A percentile compares a stretch with the other conserved stretches of the same genome.
Conservation (phyloP, 1,139 yeast genomes). For the Saccharomyces hybrid region DNA sequence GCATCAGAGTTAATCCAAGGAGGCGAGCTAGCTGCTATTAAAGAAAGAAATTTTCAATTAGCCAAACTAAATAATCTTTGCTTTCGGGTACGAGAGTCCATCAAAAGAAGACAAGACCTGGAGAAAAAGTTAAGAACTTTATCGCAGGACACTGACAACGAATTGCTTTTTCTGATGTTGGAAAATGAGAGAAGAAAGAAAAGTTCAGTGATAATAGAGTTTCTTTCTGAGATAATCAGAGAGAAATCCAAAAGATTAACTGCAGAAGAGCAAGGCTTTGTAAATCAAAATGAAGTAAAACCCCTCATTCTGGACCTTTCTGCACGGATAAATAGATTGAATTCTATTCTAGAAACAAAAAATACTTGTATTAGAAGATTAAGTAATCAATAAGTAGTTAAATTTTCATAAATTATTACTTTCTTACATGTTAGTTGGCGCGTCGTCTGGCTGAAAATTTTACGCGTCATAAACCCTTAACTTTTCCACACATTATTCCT, state of each 20-base stretch:
- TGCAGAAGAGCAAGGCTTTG: not conserved
- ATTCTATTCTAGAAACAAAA: not conserved
- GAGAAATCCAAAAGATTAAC: not conserved
- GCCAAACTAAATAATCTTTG: not conserved
- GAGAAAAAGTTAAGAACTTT: not conserved
- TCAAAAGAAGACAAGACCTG: not conserved
- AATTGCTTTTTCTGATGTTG: not conserved
- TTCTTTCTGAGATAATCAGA: not conserved
- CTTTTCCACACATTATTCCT: not conserved
- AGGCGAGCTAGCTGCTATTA: not conserved
- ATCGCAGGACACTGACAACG: not conserved
- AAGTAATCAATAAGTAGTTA: not conserved
- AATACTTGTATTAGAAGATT: not conserved
- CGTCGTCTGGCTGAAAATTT: not conserved
- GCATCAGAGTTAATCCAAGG: not conserved
- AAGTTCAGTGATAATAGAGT: not conserved
- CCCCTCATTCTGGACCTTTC: not conserved
- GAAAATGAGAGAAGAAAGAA: not conserved
- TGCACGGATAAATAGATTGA: not conserved
- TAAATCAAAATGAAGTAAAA: not conserved
- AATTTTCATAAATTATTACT: not conserved
- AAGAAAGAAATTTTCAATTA: not conserved
- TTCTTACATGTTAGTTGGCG: not conserved
- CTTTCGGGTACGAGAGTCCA: not conserved
- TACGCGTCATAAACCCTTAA: not conserved